A percentile compares a stretch with the other conserved stretches of the same genome.
Conservation (phyloP, 2,329 filamentous ascomycete genomes). For the Penicillium sp. region DNA sequence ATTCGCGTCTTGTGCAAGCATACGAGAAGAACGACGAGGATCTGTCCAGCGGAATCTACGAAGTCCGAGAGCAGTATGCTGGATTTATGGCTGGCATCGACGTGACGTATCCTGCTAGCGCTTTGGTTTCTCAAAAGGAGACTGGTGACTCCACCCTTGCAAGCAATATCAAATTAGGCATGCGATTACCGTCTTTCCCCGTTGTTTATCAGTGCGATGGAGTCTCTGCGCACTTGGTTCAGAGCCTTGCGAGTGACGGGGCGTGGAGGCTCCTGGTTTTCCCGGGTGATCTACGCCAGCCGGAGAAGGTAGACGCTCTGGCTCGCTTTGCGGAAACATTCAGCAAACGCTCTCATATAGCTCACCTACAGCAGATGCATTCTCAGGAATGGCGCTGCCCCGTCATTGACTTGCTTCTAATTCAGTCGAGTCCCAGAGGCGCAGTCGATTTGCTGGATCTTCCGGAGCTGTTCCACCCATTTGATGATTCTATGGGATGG, state of each 20-base stretch:
- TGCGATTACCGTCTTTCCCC: too few species aligned
- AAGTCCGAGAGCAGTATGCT: constrained; percentile 11
- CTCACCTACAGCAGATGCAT: background rate
- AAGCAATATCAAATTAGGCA: too few species aligned
- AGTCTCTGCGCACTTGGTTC: too few species aligned
- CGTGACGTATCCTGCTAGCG: constrained; percentile 6
- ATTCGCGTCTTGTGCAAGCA: constrained; percentile 8
- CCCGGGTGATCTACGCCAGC: constrained; percentile 14
- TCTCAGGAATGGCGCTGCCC: background rate
- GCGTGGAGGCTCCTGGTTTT: too few species aligned
- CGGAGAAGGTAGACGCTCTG: constrained; percentile 1
- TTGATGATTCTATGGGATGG: constrained; percentile 14
- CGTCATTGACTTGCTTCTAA: constrained; percentile 9
- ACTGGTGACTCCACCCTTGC: too few species aligned
- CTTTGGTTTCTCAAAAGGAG: too few species aligned
- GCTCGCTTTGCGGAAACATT: constrained; percentile 5
- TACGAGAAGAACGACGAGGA: constrained; percentile 8
- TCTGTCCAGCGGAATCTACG: constrained; percentile 1
- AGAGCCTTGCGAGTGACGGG: too few species aligned
- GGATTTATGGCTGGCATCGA: constrained; percentile 16
- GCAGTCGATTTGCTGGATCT: constrained; percentile 11
- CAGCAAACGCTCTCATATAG: constrained; percentile 1
- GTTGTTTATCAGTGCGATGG: too few species aligned
- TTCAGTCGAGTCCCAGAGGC: constrained; percentile 12
- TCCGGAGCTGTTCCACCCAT: constrained; percentile 17